Evolutionary conservation across 2,329 filamentous ascomycete genomes (phyloP).

Genomic region (Meredithiella fracta): DNA sequence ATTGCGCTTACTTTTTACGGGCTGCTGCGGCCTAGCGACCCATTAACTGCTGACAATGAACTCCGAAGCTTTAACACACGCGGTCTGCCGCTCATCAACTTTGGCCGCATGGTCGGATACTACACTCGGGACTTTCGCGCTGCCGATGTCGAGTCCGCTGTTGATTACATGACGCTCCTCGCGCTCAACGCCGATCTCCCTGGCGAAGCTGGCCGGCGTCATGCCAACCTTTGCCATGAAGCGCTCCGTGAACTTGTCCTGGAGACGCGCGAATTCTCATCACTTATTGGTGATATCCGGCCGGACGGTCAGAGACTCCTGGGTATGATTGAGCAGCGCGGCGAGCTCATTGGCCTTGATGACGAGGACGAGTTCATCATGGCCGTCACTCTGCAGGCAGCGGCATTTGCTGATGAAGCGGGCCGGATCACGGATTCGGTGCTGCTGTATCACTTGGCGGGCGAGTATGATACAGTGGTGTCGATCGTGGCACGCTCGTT

Average conservation of each 20-base stretch:
- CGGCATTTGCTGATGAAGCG: constrained; percentile 83
- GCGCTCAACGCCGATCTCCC: constrained; percentile 77
- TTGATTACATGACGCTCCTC: constrained; percentile 84
- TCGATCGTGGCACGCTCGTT: constrained; percentile 76
- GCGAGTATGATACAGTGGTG: constrained; percentile 91
- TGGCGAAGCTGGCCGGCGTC: constrained; percentile 56
- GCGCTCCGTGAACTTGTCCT: constrained; percentile 84
- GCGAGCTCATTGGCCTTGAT: constrained; percentile 61
- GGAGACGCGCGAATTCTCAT: constrained; percentile 93
- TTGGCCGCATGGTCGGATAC: constrained; percentile 80
- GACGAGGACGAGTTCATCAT: constrained; percentile 74
- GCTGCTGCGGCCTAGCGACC: constrained; percentile 72
- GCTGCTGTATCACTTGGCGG: constrained; percentile 81
- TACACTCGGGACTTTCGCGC: constrained; percentile 94
- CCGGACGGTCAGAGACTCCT: constrained; percentile 71
- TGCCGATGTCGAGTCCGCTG: constrained; percentile 72
- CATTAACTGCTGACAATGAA: constrained; percentile 56
- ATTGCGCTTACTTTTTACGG: constrained; percentile 82
- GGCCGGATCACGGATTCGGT: constrained; percentile 88
- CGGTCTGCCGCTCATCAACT: constrained; percentile 71
- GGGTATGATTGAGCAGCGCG: constrained; percentile 75
- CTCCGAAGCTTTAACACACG: constrained; percentile 49
- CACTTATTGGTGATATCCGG: constrained; percentile 78
- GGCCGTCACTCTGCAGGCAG: constrained; percentile 84
- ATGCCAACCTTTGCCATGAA: constrained; percentile 74